Evolutionary conservation across 108 stramenopile species (phyloP).

Genomic region (Epipyxis sp.): DNA sequence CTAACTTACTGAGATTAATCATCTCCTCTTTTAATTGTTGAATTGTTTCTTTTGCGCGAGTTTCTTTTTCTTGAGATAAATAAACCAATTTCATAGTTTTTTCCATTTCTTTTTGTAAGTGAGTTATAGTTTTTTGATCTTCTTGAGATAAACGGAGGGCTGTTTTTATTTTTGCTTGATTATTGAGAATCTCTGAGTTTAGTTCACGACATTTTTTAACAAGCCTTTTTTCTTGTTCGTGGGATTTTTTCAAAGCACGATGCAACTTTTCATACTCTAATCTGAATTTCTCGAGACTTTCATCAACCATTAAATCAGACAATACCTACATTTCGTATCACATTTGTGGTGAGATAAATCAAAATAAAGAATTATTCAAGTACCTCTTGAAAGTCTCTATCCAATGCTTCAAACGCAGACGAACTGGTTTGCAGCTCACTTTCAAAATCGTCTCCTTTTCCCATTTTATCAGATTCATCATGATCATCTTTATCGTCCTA

Average conservation of each 20-base stretch:
- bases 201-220: conserved; percentile 64
- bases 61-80: conserved; percentile 64
- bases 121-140: conserved; percentile 59
- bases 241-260: conserved; percentile 61
- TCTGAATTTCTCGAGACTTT: conserved; percentile 61
- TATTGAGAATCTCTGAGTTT: conserved; percentile 64
- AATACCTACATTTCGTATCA: conserved; percentile 48
- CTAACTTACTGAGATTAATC: conserved; percentile 59
- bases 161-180: conserved; percentile 65
- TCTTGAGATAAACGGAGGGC: conserved; percentile 64
- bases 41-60: conserved; percentile 61
- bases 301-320: conserved; percentile 59
- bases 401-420: conserved; percentile 54
- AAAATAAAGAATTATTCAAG: no score
- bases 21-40: conserved; percentile 63
- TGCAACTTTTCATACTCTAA: conserved; percentile 68
- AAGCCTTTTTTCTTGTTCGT: conserved; percentile 65
- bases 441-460: conserved; percentile 37
- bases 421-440: conserved; percentile 52
- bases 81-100: conserved; percentile 69
- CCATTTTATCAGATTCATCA: not conserved
- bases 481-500: conserved; percentile 7
- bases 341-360: not conserved
- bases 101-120: conserved; percentile 65
- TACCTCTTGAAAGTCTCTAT: conserved; percentile 55